These are phyloP conservation scores for Veloporphyrellus conicus DNA, from an alignment of 1,284 basidiomycete species.

Conservation along the genomic window DNA sequence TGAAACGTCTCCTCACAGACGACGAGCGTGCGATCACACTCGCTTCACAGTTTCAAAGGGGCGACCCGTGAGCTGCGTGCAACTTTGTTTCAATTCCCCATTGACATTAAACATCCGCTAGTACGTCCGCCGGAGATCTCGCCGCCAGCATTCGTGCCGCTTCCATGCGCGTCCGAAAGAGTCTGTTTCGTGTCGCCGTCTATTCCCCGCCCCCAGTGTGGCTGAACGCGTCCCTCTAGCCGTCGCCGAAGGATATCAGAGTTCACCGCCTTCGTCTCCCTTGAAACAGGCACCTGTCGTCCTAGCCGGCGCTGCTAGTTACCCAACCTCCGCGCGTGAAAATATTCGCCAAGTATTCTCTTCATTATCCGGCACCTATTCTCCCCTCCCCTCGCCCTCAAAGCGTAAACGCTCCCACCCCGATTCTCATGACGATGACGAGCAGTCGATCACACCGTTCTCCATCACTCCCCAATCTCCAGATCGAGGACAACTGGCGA, in stretches of 20 bases:
- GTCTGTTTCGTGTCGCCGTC: conserved; percentile 26
- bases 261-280: conserved; percentile 26
- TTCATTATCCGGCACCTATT: conserved; percentile 21
- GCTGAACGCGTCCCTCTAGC: conserved; percentile 29
- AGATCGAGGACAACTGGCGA: conserved; percentile 23
- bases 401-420: conserved; percentile 32
- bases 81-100: conserved; percentile 3
- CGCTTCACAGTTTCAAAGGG: conserved; percentile 27
- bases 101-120: conserved; percentile 8
- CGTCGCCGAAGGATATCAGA: conserved; percentile 34
- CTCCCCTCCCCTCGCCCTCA: conserved; percentile 32
- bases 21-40: conserved; percentile 34
- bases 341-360: conserved; percentile 31
- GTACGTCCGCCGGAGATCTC: conserved; percentile 22
- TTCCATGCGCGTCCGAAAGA: conserved; percentile 33
- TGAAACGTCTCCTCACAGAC: conserved; percentile 45
- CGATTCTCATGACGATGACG: conserved; percentile 26
- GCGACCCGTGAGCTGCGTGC: conserved; percentile 22
- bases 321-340: conserved; percentile 31
- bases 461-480: conserved; percentile 17
- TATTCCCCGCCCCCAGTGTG: conserved; percentile 23
- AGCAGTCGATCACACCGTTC: conserved; percentile 15
- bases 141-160: conserved; percentile 33
- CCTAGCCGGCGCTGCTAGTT: conserved; percentile 17
- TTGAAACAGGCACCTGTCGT: conserved; percentile 31